Conservation (phyloP, 2,329 filamentous ascomycete species). For the Penicillium capsulatum region DNA sequence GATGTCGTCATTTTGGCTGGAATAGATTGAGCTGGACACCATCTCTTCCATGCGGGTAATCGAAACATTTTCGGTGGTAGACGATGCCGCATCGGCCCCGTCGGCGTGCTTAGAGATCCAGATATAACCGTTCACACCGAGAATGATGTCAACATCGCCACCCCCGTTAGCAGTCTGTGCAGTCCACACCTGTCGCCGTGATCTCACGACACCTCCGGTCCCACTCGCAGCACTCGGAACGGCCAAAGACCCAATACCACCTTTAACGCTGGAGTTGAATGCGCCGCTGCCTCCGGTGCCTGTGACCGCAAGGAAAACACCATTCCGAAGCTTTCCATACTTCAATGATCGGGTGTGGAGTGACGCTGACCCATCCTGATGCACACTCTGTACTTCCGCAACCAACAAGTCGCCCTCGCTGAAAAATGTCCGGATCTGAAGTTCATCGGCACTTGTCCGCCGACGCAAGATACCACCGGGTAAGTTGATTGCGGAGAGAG, state of each 20-base stretch:
- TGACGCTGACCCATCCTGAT: constrained; percentile 77
- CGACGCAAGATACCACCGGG: constrained; percentile 89
- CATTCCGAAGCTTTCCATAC: constrained; percentile 94
- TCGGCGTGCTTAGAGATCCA: constrained; percentile 86
- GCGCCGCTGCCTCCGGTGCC: constrained; percentile 71
- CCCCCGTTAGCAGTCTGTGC: constrained; percentile 49
- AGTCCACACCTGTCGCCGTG: constrained; percentile 83
- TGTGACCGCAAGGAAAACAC: constrained; percentile 76
- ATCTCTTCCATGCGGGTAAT: constrained; percentile 87
- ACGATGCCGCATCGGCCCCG: constrained; percentile 38
- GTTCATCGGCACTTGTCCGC: constrained; percentile 89
- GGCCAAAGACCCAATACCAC: constrained; percentile 47
- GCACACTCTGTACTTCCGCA: constrained; percentile 88
- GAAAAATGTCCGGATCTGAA: constrained; percentile 97
- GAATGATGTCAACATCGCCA: constrained; percentile 70
- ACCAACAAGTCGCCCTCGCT: constrained; percentile 90
- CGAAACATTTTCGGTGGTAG: constrained; percentile 51
- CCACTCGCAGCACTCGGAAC: constrained; percentile 62
- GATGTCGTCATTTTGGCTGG: constrained; percentile 89
- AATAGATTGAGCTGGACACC: constrained; percentile 82
- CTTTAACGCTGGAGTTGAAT: constrained; percentile 30
- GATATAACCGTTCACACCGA: constrained; percentile 95
- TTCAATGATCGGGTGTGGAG: constrained; percentile 87
- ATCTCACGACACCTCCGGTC: constrained; percentile 70
- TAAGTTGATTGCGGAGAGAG: constrained; percentile 86